Base-by-base conservation (phyloP, 192 early-diverging fungal species). In the Geosiphon pyriformis region DNA sequence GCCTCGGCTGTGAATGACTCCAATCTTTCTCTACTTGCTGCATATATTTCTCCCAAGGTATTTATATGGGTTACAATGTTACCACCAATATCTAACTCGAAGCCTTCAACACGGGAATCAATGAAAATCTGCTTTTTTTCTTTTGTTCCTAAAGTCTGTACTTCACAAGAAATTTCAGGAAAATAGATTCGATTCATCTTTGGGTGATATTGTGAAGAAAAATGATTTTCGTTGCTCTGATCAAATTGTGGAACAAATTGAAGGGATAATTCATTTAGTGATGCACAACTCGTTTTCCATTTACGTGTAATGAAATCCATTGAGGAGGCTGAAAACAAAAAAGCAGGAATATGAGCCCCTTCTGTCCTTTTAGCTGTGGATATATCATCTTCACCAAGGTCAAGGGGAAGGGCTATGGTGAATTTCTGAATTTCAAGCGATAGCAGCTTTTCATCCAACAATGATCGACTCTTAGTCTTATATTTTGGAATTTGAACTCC, bases 161-260 rank as follows among this genome's bases (percentile, higher is more conserved):
- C 70, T 37, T 84, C 74, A 57, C 80, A 81, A 3, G 73, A 73
- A 27, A 86, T 82, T n/a, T 69, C 71, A 0, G 85, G 85, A 62
- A 83, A 63, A 26, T 57, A 56, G 57, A 86, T 60, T 27, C 75
- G 73, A 48, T 86, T 86, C 78, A 80, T 81, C 33, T 75, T 78
- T 12, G 76, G 59, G 68, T 85, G 83, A 17, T 73, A 76, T 18
- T 69, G 27, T 0, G 83, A 79, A 23, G 78, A 61, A 70, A 85
- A 87, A 59, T 82, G 82, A 4, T 82, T 73, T 30, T 83, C 80
- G 12, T 83, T 83, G 62, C 72, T 75, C 61, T 82, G 80, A 63
- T 87, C 84, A 65, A 87, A 87, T 12, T 69, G 60, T 3, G 78
- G 70, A 11, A 91, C 88, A 68, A 91, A 93, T 62, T 90, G 89